phyloP scores from a whole-genome alignment of 2,329 filamentous ascomycete genomes.

The Exophiala sp. region DNA sequence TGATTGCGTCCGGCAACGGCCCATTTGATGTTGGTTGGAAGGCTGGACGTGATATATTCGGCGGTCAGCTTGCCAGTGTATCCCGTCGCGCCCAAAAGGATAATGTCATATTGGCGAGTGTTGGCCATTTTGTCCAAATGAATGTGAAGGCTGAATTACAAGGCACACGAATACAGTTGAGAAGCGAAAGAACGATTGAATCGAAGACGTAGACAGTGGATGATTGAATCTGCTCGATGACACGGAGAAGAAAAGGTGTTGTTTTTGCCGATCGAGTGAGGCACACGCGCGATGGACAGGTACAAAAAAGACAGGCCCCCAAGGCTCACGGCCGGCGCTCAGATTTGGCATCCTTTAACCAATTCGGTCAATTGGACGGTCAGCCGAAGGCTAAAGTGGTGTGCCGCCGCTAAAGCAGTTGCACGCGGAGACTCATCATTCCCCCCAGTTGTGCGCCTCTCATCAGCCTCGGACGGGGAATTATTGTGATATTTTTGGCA shows the following conservation, averaged over 20 bases:
- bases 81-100: conserved; percentile 68
- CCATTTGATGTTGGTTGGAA: conserved; percentile 80
- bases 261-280: background rate
- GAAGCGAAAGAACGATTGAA: background rate
- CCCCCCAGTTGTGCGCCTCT: background rate
- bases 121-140: conserved; percentile 36
- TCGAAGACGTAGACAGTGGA: background rate
- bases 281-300: background rate
- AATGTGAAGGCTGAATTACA: too few species aligned
- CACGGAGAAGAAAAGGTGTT: background rate
- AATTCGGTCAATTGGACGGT: conserved; percentile 1
- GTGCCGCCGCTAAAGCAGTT: background rate
- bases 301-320: background rate
- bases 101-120: conserved; percentile 58
- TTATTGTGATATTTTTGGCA: background rate
- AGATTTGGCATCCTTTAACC: background rate
- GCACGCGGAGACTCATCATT: background rate
- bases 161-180: background rate
- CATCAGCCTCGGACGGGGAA: background rate
- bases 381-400: conserved; percentile 6
- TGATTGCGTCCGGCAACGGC: conserved; percentile 80
- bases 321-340: background rate
- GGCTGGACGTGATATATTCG: conserved; percentile 67
- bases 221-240: background rate
- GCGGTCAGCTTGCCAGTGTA: conserved; percentile 78